A percentile compares a stretch with the other conserved stretches of the same genome.
Conservation (phyloP, 768 basidiomycete species). For the Xerocomellus intermedius region DNA sequence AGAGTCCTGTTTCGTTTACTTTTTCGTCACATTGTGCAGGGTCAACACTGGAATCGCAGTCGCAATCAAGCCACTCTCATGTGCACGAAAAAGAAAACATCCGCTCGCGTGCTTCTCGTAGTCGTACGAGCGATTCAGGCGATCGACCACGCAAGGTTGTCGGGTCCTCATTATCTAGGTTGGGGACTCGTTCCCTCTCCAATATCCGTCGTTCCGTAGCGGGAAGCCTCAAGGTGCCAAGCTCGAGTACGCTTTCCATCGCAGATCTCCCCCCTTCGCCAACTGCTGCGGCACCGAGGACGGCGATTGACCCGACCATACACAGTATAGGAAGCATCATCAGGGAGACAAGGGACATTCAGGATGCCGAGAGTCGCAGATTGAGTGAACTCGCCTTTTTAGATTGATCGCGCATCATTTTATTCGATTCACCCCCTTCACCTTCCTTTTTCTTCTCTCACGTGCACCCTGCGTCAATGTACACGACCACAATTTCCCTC, state of each 20-base stretch:
- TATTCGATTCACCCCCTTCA: not conserved
- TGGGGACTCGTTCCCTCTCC: constrained; percentile 39
- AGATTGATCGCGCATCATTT: constrained; percentile 23
- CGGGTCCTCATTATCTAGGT: constrained; percentile 19
- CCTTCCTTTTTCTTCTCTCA: not conserved
- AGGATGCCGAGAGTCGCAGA: constrained; percentile 67
- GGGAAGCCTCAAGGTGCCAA: constrained; percentile 29
- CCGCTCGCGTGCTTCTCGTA: constrained; percentile 5
- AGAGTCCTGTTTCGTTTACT: constrained; percentile 26
- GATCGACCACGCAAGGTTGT: constrained; percentile 10
- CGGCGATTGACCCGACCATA: constrained; percentile 55
- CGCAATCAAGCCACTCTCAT: constrained; percentile 9
- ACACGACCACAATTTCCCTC: not conserved
- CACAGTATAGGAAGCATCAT: constrained; percentile 59
- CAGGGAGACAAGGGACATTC: constrained; percentile 49
- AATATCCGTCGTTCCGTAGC: constrained; percentile 47
- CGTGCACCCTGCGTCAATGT: constrained; percentile 3
- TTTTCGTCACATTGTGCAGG: constrained; percentile 24
- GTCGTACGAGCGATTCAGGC: constrained; percentile 20
- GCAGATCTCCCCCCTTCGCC: constrained; percentile 40
- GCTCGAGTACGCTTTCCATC: constrained; percentile 19
- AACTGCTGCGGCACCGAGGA: constrained; percentile 31
- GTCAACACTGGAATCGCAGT: constrained; percentile 12
- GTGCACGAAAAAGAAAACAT: constrained; percentile 16
- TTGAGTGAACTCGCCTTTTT: constrained; percentile 74